Evolutionary conservation across 2,329 filamentous ascomycete genomes (phyloP).

Genomic region (Grosmannia huntii): DNA sequence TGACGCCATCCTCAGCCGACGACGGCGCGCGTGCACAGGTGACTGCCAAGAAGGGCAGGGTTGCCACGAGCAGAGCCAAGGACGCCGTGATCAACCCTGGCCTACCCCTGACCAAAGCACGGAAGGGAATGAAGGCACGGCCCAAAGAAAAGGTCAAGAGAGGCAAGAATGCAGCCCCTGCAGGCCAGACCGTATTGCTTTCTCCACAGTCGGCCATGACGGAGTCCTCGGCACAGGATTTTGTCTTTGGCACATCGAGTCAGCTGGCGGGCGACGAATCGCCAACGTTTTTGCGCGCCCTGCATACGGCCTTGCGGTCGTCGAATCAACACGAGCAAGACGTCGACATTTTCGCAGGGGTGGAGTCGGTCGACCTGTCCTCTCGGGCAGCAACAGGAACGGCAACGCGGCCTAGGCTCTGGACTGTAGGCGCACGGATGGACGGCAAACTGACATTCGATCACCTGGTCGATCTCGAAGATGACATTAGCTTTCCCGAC

Average conservation of each 20-base stretch:
- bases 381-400: neutral
- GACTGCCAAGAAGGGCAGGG: neutral
- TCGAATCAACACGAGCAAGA: constrained; percentile 35
- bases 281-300: constrained; percentile 48
- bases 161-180: constrained; percentile 23
- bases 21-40: neutral
- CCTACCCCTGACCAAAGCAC: constrained; percentile 17
- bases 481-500: constrained; percentile 23
- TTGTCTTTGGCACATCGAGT: constrained; percentile 77
- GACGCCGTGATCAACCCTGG: constrained; percentile 18
- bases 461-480: constrained; percentile 46
- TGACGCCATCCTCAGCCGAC: constrained; percentile 4
- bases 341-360: constrained; percentile 2
- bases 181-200: constrained; percentile 39
- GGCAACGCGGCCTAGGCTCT: neutral
- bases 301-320: constrained; percentile 47
- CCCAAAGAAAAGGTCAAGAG: constrained; percentile 12
- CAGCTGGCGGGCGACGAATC: constrained; percentile 65
- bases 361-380: constrained; percentile 3
- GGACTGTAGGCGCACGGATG: constrained; percentile 45
- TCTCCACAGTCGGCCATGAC: constrained; percentile 57
- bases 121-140: constrained; percentile 27
- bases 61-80: constrained; percentile 7
- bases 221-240: constrained; percentile 56
- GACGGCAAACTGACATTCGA: constrained; percentile 52